phyloP scores from a whole-genome alignment of 73 alveolate species.

The Vitrella brassicaformis region DNA sequence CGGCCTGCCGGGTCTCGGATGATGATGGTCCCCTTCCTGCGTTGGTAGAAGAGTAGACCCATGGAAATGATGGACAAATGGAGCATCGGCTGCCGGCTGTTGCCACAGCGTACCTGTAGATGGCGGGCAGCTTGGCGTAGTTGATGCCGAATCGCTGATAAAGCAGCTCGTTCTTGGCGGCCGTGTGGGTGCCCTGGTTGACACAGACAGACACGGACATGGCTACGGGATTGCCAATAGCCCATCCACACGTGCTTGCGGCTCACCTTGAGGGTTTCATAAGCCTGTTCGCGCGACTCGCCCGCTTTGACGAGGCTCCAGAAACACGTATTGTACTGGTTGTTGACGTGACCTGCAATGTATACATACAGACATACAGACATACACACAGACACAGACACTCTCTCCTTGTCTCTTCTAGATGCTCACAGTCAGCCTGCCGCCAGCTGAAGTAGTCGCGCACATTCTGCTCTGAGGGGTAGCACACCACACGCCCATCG shows the following conservation, averaged over 20 bases:
- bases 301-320: constrained; percentile 83
- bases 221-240: not conserved
- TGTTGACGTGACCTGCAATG: constrained; percentile 60
- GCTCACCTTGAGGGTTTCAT: constrained; percentile 46
- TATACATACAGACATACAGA: not conserved
- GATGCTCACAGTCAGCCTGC: constrained; percentile 73
- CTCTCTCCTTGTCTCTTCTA: no score
- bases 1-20: not conserved
- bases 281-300: constrained; percentile 61
- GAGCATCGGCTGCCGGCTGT: constrained; percentile 17
- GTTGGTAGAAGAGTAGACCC: not conserved
- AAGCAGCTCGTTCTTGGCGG: constrained; percentile 81
- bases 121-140: constrained; percentile 70
- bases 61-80: not conserved
- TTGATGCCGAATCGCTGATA: constrained; percentile 72
- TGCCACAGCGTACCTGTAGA: constrained; percentile 52
- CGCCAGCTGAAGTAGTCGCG: constrained; percentile 86
- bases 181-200: constrained; percentile 57
- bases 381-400: not conserved
- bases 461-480: constrained; percentile 78
- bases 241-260: not conserved
- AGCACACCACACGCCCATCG: constrained; percentile 87
- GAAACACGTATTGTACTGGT: constrained; percentile 82
- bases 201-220: not conserved
- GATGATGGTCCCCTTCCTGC: not conserved